Evolutionary conservation across 2,329 filamentous ascomycete species (phyloP).

Genomic region (Thermomyces lanuginosus): DNA sequence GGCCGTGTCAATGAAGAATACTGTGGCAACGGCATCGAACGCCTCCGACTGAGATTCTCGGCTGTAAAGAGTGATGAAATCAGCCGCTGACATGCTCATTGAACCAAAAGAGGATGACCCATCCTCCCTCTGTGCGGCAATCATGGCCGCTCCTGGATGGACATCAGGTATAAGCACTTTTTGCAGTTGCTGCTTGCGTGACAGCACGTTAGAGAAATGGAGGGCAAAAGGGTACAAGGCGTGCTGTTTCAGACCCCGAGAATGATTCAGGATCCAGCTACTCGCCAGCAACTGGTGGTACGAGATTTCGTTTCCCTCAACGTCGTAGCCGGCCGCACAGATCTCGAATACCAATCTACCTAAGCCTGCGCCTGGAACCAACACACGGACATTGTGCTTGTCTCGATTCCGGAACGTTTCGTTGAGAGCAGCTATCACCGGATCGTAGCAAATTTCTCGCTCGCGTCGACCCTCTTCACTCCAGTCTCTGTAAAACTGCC

Average conservation of each 20-base stretch:
- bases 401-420: slow-evolving; percentile 26
- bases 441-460: slow-evolving; percentile 59
- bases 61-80: slow-evolving; percentile 78
- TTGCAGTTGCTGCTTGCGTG: slow-evolving; percentile 56
- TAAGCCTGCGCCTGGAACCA: slow-evolving; percentile 80
- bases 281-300: slow-evolving; percentile 92
- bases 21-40: slow-evolving; percentile 72
- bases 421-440: slow-evolving; percentile 51
- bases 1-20: slow-evolving; percentile 96
- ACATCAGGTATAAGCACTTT: slow-evolving; percentile 65
- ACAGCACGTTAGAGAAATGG: slow-evolving; percentile 71
- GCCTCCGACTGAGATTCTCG: slow-evolving; percentile 41
- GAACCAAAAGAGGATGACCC: slow-evolving; percentile 35
- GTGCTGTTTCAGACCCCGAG: slow-evolving; percentile 44
- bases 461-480: slow-evolving; percentile 59
- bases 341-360: slow-evolving; percentile 82
- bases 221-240: slow-evolving; percentile 73
- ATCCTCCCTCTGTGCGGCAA: slow-evolving; percentile 13
- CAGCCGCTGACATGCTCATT: slow-evolving; percentile 87
- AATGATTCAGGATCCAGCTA: slow-evolving; percentile 40
- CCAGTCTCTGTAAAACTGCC: slow-evolving; percentile 95
- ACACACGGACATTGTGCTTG: slow-evolving; percentile 41
- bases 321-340: slow-evolving; percentile 51
- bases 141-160: slow-evolving; percentile 46
- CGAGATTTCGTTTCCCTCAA: slow-evolving; percentile 89